Conservation (phyloP, 495 filamentous ascomycete genomes). For the Hyaloscypha variabilis region DNA sequence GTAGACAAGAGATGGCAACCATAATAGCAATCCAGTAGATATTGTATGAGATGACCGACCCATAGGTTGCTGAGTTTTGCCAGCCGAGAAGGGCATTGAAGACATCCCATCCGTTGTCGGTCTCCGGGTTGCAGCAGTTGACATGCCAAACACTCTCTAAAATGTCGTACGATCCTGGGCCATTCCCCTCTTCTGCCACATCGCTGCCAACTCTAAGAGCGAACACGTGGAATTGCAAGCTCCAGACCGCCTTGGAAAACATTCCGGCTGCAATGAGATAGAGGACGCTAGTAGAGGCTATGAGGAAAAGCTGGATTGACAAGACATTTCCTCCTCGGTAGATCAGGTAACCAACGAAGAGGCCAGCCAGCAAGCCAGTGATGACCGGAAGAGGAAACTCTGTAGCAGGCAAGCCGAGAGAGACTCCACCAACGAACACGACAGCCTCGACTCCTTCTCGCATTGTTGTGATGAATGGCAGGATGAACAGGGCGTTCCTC, state of each 20-base stretch:
- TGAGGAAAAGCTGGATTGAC: slow-evolving; percentile 74
- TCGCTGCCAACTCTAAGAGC: slow-evolving; percentile 69
- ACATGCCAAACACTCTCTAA: slow-evolving; percentile 84
- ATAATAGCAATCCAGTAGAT: slow-evolving; percentile 78
- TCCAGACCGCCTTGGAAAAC: slow-evolving; percentile 75
- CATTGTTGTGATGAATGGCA: slow-evolving; percentile 80
- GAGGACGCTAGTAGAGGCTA: slow-evolving; percentile 77
- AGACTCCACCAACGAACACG: slow-evolving; percentile 79
- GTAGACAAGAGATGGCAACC: slow-evolving; percentile 57
- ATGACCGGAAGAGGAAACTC: slow-evolving; percentile 77
- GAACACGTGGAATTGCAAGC: slow-evolving; percentile 66
- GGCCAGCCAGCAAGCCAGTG: slow-evolving; percentile 63
- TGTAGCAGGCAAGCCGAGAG: slow-evolving; percentile 67
- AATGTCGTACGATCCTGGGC: slow-evolving; percentile 86
- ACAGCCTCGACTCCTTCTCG: slow-evolving; percentile 83
- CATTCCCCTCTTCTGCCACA: slow-evolving; percentile 68
- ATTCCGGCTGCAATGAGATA: slow-evolving; percentile 83
- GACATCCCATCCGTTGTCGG: slow-evolving; percentile 83
- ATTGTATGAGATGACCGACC: slow-evolving; percentile 81
- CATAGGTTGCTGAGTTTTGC: slow-evolving; percentile 85
- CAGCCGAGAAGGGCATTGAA: slow-evolving; percentile 83
- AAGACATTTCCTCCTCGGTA: slow-evolving; percentile 62
- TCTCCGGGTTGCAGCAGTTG: slow-evolving; percentile 77
- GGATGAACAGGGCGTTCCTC: slow-evolving; percentile 78
- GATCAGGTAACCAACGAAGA: slow-evolving; percentile 65